Evolutionary conservation across 768 basidiomycete species (phyloP), one percentile per base, ranked within the genome.

Genomic region (Pleurotus sapidus): DNA sequence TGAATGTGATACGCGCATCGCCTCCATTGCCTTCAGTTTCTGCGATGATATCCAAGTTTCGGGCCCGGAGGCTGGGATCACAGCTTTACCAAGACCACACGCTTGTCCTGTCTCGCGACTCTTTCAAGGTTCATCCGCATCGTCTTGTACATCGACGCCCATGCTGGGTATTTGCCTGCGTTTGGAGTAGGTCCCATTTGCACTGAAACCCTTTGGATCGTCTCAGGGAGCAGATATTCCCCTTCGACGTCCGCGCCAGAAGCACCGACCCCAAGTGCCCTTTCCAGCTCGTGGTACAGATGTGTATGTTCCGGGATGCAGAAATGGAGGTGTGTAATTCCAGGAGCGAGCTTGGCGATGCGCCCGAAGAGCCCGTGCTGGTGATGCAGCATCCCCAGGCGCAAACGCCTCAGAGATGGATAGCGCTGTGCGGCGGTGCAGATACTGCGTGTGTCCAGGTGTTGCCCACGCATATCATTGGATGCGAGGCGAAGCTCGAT

Each of bases 321-420:
- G 12, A 62, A 27, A 14, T 60, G 58, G 12, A 73, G 40, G 25
- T 62, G 50, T 3, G 59, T 59, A 47, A 69, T 51, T 2, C 56
- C 56, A 9, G 67, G 65, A 11, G 65, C 62, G 15, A 69, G 61
- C 40, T 57, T 14, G 3, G 66, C 59, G 49, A 70, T 65, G 45
- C 62, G 61, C 23, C 61, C 61, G 60, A 71, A 67, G 7, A 68
- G 61, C 24, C 56, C 46, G 17, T 45, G 20, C 8, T 54, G 51
- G 11, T 54, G 51, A 24, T 54, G 51, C 18, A 54, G 38, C 37
- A 54, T 40, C 20, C 51, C 51, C n/a, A 54, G 51, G 17, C 51
- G 51, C 37, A 54, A 25, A 23, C 51, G 51, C 39, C 38, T 54
- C 37, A 54, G 51, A 14, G 51, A 54, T 11, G 51, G 51, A 54